A percentile compares a stretch with the other conserved stretches of the same genome.
Conservation (phyloP, 139 green algal genomes). For the Tetradesmus obliquus region DNA sequence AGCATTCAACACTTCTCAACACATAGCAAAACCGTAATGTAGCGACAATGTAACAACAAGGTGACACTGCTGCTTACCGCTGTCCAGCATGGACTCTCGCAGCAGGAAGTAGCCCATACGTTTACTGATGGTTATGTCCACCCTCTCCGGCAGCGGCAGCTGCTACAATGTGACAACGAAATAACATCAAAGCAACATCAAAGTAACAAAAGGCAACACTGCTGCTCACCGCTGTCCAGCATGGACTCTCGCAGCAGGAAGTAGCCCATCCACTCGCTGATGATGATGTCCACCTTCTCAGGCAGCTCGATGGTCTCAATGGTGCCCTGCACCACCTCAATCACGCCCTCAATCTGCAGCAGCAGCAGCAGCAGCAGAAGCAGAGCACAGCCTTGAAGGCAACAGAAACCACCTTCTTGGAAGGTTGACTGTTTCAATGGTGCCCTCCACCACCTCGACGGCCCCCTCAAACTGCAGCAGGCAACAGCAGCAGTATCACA, state of each 20-base stretch:
- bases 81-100: slow-evolving; percentile 97
- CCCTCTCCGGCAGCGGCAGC: not conserved
- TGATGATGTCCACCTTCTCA: slow-evolving; percentile 98
- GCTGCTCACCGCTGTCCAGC: slow-evolving; percentile 88
- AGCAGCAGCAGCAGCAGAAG: not conserved
- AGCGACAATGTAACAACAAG: too few relatives aligned
- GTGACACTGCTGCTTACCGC: slow-evolving; percentile 58
- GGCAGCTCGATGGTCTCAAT: slow-evolving; percentile 95
- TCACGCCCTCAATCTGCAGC: slow-evolving; percentile 71
- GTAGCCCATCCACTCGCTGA: slow-evolving; percentile 96
- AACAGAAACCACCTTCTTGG: slow-evolving; percentile 90
- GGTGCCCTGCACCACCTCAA: slow-evolving; percentile 96
- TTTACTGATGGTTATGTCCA: not conserved
- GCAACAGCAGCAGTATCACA: not conserved
- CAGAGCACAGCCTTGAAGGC: not conserved
- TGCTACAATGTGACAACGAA: not conserved
- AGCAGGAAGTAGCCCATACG: slow-evolving; percentile 72
- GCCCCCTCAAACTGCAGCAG: slow-evolving; percentile 70
- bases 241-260: slow-evolving; percentile 97
- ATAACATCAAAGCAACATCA: too few relatives aligned
- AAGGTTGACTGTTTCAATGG: slow-evolving; percentile 92
- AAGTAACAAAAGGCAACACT: too few relatives aligned
- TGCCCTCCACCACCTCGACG: slow-evolving; percentile 96
- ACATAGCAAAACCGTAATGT: too few relatives aligned
- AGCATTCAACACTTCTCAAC: too few relatives aligned